phyloP scores from a whole-genome alignment of 768 basidiomycete species.

The Cantharellus cinnabarinus region DNA sequence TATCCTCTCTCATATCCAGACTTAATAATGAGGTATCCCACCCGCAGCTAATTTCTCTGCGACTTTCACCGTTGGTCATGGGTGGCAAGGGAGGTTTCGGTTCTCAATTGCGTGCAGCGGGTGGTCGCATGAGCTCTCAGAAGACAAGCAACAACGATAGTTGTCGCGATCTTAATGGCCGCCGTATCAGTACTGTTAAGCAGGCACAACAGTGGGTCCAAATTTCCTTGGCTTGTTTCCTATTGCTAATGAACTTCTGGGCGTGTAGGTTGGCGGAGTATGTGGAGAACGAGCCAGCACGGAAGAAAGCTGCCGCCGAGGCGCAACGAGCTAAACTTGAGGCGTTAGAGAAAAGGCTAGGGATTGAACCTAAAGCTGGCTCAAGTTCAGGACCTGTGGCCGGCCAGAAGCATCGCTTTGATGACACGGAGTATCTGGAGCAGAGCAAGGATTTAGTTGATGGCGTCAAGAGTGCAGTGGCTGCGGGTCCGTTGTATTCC shows the following conservation, averaged over 20 bases:
- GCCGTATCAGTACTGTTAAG: constrained; percentile 82
- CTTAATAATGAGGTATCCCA: no score
- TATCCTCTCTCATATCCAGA: constrained; percentile 15
- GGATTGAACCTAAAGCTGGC: constrained; percentile 25
- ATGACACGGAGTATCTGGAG: constrained; percentile 83
- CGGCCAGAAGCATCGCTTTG: constrained; percentile 74
- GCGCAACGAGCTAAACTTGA: constrained; percentile 69
- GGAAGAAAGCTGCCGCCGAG: constrained; percentile 56
- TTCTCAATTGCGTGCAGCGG: constrained; percentile 86
- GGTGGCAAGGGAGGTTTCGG: constrained; percentile 99
- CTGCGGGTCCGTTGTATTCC: constrained; percentile 35
- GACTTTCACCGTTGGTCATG: constrained; percentile 49
- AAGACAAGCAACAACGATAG: constrained; percentile 91
- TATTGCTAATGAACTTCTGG: background rate
- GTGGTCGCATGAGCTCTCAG: constrained; percentile 92
- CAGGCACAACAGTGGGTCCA: constrained; percentile 72
- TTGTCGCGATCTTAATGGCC: constrained; percentile 77
- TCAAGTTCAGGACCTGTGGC: constrained; percentile 23
- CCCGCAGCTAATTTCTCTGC: constrained; percentile 33
- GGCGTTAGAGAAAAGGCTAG: constrained; percentile 64
- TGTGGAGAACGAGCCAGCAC: constrained; percentile 64
- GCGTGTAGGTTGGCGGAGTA: constrained; percentile 53
- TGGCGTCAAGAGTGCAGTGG: constrained; percentile 76
- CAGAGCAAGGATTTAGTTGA: constrained; percentile 82
- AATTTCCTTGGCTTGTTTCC: background rate